phyloP scores from a whole-genome alignment of 495 filamentous ascomycete species.

The Podospora fimiseda region DNA sequence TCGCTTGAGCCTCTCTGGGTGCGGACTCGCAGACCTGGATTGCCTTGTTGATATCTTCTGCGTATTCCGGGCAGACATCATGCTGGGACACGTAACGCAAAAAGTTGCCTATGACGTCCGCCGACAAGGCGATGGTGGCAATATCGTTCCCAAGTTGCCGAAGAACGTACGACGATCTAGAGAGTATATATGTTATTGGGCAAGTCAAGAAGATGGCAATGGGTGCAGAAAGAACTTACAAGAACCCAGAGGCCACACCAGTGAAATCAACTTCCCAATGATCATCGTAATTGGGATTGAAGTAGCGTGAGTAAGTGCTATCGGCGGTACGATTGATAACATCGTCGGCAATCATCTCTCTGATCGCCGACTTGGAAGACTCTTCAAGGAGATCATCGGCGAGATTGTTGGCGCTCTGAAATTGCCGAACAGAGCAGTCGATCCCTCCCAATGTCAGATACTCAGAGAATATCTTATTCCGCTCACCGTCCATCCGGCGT shows the following conservation, averaged over 20 bases:
- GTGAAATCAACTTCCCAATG: slow-evolving; percentile 78
- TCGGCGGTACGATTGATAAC: slow-evolving; percentile 38
- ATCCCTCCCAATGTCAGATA: slow-evolving; percentile 85
- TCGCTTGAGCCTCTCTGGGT: slow-evolving; percentile 53
- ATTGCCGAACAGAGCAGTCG: slow-evolving; percentile 57
- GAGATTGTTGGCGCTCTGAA: slow-evolving; percentile 52
- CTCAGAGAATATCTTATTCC: slow-evolving; percentile 61
- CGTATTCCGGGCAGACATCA: slow-evolving; percentile 78
- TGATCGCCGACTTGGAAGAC: slow-evolving; percentile 52
- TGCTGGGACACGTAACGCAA: slow-evolving; percentile 81
- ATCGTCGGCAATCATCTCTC: slow-evolving; percentile 53
- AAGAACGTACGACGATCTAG: slow-evolving; percentile 11
- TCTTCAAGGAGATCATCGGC: slow-evolving; percentile 49
- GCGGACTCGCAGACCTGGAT: slow-evolving; percentile 61
- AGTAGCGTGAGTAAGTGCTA: slow-evolving; percentile 31
- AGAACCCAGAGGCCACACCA: slow-evolving; percentile 65
- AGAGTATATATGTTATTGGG: slow-evolving; percentile 7
- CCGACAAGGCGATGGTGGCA: slow-evolving; percentile 13
- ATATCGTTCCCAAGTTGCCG: slow-evolving; percentile 16
- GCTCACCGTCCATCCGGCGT: slow-evolving; percentile 61
- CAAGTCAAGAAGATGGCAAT: neutral
- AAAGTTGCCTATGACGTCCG: slow-evolving; percentile 69
- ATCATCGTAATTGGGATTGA: slow-evolving; percentile 36
- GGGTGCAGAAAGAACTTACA: slow-evolving; percentile 45
- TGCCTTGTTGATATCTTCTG: slow-evolving; percentile 57